Percentiles rank a stretch among this genome's conserved stretches.
These are phyloP conservation scores for Panaeolus cyanescens DNA, from an alignment of 768 basidiomycete species.

Conservation along the genomic window DNA sequence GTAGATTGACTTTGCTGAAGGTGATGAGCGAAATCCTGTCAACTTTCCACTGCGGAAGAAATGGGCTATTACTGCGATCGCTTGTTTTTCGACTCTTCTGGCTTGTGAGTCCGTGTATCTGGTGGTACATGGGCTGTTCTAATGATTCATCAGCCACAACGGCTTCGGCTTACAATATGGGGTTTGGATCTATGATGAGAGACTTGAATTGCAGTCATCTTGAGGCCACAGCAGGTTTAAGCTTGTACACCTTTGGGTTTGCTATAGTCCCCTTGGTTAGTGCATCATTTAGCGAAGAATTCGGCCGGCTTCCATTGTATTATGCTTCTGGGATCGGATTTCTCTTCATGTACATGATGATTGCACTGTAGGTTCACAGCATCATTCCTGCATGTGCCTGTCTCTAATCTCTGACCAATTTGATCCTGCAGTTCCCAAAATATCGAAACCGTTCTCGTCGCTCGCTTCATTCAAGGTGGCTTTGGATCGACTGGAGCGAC, in stretches of 20 bases:
- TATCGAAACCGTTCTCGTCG: constrained; percentile 65
- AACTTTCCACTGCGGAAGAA: constrained; percentile 39
- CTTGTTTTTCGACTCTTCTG: constrained; percentile 47
- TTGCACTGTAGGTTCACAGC: constrained; percentile 44
- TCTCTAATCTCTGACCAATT: background rate
- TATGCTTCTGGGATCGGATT: constrained; percentile 49
- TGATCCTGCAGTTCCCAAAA: constrained; percentile 43
- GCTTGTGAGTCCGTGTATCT: constrained; percentile 45
- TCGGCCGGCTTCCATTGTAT: constrained; percentile 63
- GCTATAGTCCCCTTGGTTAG: constrained; percentile 61
- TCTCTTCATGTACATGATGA: constrained; percentile 49
- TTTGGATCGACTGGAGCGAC: constrained; percentile 72
- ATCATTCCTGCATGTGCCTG: background rate
- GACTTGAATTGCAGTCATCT: constrained; percentile 46
- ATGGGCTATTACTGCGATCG: constrained; percentile 47
- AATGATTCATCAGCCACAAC: constrained; percentile 24
- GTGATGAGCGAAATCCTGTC: constrained; percentile 29
- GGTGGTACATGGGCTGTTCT: background rate
- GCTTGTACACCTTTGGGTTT: constrained; percentile 62
- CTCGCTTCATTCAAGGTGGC: constrained; percentile 64
- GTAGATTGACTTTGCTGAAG: constrained; percentile 29
- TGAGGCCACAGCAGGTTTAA: constrained; percentile 47
- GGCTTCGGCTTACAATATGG: constrained; percentile 54
- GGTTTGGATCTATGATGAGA: constrained; percentile 55
- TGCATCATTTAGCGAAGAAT: constrained; percentile 70